A percentile compares a stretch with the other conserved stretches of the same genome.
These are phyloP conservation scores for Alternaria burnsii DNA, from an alignment of 2,329 filamentous ascomycete genomes.

Conservation along the genomic window DNA sequence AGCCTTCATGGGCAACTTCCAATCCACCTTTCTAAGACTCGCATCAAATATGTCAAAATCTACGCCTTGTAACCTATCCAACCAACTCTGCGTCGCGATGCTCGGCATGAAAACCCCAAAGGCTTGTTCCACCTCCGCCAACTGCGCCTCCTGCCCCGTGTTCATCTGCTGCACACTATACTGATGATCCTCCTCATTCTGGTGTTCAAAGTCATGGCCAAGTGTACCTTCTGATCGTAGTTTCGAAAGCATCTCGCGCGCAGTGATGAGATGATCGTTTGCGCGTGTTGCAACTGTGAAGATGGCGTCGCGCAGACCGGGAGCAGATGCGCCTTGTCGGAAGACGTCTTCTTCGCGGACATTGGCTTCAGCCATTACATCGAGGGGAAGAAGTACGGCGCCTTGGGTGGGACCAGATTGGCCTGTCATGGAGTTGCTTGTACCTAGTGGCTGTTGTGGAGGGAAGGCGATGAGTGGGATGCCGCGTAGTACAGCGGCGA, in stretches of 20 bases:
- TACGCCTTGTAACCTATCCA: slow-evolving; percentile 77
- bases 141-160: slow-evolving; percentile 49
- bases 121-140: slow-evolving; percentile 68
- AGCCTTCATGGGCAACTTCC: slow-evolving; percentile 85
- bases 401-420: slow-evolving; percentile 63
- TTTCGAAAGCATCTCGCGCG: slow-evolving; percentile 87
- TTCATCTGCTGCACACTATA: slow-evolving; percentile 54
- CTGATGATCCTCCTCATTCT: slow-evolving; percentile 74
- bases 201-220: slow-evolving; percentile 89
- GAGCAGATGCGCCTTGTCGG: slow-evolving; percentile 77
- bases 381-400: slow-evolving; percentile 81
- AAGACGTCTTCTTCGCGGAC: slow-evolving; percentile 91
- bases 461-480: slow-evolving; percentile 88
- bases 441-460: slow-evolving; percentile 65
- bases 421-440: slow-evolving; percentile 41
- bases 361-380: slow-evolving; percentile 83
- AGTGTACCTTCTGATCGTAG: slow-evolving; percentile 76
- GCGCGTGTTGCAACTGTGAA: slow-evolving; percentile 93
- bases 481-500: slow-evolving; percentile 84
- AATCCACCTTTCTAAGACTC: slow-evolving; percentile 70
- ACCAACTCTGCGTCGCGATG: slow-evolving; percentile 78
- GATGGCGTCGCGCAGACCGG: slow-evolving; percentile 85
- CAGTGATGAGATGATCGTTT: slow-evolving; percentile 95
- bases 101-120: slow-evolving; percentile 86
- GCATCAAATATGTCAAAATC: slow-evolving; percentile 85